phyloP scores from a whole-genome alignment of 2,329 filamentous ascomycete species.

The Ophiostoma pallidulum region DNA sequence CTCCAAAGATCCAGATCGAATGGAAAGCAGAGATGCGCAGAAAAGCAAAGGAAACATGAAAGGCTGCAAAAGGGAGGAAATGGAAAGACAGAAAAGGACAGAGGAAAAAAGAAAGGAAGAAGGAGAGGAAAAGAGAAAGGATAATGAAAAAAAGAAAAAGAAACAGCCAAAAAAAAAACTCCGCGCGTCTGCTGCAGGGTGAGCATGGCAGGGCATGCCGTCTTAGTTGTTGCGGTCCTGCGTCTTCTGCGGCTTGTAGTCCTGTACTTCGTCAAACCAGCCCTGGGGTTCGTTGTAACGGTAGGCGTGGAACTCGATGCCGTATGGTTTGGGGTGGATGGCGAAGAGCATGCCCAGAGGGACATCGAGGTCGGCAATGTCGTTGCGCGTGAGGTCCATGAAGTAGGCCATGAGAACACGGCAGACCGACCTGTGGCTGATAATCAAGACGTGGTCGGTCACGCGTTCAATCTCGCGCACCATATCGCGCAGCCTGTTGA shows the following conservation, averaged over 20 bases:
- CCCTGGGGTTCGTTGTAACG: slow-evolving; percentile 68
- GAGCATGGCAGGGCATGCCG: background rate
- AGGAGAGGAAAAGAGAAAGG: background rate
- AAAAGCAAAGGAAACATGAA: background rate
- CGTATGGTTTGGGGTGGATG: slow-evolving; percentile 95
- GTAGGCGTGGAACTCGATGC: slow-evolving; percentile 94
- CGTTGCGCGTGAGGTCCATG: slow-evolving; percentile 78
- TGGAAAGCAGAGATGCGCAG: background rate
- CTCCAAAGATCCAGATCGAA: no score
- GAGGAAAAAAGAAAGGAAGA: background rate
- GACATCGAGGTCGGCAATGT: slow-evolving; percentile 90
- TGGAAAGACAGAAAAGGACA: background rate
- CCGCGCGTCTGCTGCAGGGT: no score
- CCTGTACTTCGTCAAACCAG: slow-evolving; percentile 78
- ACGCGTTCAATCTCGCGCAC: slow-evolving; percentile 96
- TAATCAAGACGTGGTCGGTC: slow-evolving; percentile 86
- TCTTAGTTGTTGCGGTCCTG: slow-evolving; percentile 29
- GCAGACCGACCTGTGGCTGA: slow-evolving; percentile 86
- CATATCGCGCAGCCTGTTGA: slow-evolving; percentile 88
- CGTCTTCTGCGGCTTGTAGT: slow-evolving; percentile 65
- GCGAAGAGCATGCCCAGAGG: slow-evolving; percentile 90
- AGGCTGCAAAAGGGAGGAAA: no score
- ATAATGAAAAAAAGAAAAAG: no score
- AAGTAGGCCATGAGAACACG: slow-evolving; percentile 94
- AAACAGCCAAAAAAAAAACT: no score